These are phyloP conservation scores for Corniculantispora saksenae DNA, from an alignment of 2,329 filamentous ascomycete genomes.

Conservation along the genomic window DNA sequence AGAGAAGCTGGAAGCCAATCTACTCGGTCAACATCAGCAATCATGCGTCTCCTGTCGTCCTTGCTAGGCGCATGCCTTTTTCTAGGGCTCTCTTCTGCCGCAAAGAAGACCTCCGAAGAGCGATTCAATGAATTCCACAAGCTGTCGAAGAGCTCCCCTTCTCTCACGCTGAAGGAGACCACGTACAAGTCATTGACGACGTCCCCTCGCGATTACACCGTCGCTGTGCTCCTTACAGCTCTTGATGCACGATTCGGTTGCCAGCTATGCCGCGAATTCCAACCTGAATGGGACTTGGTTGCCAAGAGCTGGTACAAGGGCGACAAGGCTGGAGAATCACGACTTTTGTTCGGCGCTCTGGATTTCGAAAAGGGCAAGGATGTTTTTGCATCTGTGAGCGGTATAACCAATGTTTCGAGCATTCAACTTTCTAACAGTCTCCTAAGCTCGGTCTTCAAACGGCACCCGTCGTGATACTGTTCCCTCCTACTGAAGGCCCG, in stretches of 20 bases:
- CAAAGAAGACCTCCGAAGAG: constrained; percentile 64
- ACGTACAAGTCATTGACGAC: constrained; percentile 75
- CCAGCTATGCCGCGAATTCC: constrained; percentile 83
- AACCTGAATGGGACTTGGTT: constrained; percentile 90
- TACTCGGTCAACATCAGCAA: constrained; percentile 31
- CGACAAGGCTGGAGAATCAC: constrained; percentile 71
- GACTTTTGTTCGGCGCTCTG: constrained; percentile 77
- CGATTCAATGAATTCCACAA: constrained; percentile 71
- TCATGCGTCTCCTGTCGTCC: constrained; percentile 68
- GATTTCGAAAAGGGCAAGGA: constrained; percentile 85
- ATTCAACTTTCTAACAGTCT: not conserved
- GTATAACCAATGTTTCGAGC: constrained; percentile 1
- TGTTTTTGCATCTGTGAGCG: constrained; percentile 79
- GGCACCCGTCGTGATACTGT: constrained; percentile 85
- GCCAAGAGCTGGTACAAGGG: constrained; percentile 84
- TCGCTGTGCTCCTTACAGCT: constrained; percentile 83
- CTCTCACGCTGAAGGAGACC: constrained; percentile 76
- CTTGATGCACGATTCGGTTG: constrained; percentile 82
- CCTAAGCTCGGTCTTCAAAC: constrained; percentile 86
- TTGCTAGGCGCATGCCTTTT: constrained; percentile 66
- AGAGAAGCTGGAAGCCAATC: not conserved
- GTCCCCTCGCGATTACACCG: constrained; percentile 78
- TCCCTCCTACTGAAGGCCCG: constrained; percentile 80
- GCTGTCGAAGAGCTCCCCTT: constrained; percentile 64
- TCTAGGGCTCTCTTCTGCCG: constrained; percentile 58